These are phyloP conservation scores for Phytophthora rubi DNA, from an alignment of 352 stramenopile species.

Conservation along the genomic window DNA sequence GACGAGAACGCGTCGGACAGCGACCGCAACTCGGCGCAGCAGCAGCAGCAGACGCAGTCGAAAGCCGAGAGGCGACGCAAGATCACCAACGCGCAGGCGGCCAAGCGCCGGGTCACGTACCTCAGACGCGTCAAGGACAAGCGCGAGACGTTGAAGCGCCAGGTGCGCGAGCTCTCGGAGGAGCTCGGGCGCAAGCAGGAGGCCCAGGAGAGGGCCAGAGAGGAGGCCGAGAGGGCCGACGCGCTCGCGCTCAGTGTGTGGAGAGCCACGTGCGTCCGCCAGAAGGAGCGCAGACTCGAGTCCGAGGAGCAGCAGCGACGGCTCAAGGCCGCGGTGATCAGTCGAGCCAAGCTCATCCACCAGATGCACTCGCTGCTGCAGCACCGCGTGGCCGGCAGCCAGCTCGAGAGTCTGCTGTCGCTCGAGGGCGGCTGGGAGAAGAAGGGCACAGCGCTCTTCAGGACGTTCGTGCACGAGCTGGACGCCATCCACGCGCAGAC, in stretches of 20 bases:
- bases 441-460: constrained; percentile 36
- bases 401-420: constrained; percentile 20
- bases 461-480: constrained; percentile 37
- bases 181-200: constrained; percentile 15
- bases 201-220: constrained; percentile 16
- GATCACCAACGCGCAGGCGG: constrained; percentile 35
- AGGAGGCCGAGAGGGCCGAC: constrained; percentile 26
- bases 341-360: constrained; percentile 31
- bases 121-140: constrained; percentile 37
- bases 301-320: constrained; percentile 30
- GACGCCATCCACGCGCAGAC: constrained; percentile 37
- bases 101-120: constrained; percentile 34
- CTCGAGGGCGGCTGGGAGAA: constrained; percentile 21
- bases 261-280: constrained; percentile 25
- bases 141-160: constrained; percentile 19
- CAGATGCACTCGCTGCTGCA: constrained; percentile 36
- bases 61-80: constrained; percentile 27
- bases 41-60: neutral
- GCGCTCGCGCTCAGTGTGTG: constrained; percentile 22
- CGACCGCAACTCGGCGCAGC: neutral
- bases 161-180: constrained; percentile 10
- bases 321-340: constrained; percentile 30
- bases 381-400: constrained; percentile 19
- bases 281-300: constrained; percentile 34
- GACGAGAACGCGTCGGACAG: neutral